Evolutionary conservation across 495 filamentous ascomycete genomes (phyloP), one percentile per base, ranked within the genome.

Genomic region (Cairneyella variabilis): DNA sequence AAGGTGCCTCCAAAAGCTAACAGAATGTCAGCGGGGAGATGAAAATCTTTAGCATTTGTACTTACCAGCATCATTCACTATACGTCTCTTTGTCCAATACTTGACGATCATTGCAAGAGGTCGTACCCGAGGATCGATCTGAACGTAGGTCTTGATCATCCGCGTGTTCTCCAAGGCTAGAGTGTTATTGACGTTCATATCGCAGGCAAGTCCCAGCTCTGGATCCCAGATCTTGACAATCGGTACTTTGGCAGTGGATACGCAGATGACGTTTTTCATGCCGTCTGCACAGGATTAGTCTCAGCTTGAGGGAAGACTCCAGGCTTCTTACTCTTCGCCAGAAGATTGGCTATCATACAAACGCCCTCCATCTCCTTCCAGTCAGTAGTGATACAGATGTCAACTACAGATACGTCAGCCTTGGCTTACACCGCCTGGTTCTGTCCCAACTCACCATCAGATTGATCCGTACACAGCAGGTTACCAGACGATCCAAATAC

Each of bases 171-270:
- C 91, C 56, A 98, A 70, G 0, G 93, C 93, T 40, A 92, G 59
- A 2, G 91, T 91, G 58, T 96, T 98, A 71, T 98, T 98, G 71
- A 97, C 90, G 53, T 97, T 98, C 86, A 98, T 93, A 65, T 98
- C 93, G 60, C 90, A 96, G n/a, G 90, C 87, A 53, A 98, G 74
- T 32, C 81, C 71, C 21, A 96, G 76, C 67, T 96, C 90, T 0
- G 93, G 95, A 64, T 98, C 93, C 91, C 91, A 97, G 42, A 96
- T 92, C 71, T 97, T 98, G 48, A 98, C 93, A 58, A 98, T 98
- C 9, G 95, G 92, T 14, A 98, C 95, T 67, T 96, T 97, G 12
- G 93, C 93, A 34, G 86, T 86, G 20, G 88, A 86, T 6, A 97
- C 87, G 64, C 93, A 98, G 34, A 96, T 86, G 8, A 98, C 91